Evolutionary conservation across 2,329 filamentous ascomycete genomes (phyloP).

Genomic region (Colletotrichum navitas): DNA sequence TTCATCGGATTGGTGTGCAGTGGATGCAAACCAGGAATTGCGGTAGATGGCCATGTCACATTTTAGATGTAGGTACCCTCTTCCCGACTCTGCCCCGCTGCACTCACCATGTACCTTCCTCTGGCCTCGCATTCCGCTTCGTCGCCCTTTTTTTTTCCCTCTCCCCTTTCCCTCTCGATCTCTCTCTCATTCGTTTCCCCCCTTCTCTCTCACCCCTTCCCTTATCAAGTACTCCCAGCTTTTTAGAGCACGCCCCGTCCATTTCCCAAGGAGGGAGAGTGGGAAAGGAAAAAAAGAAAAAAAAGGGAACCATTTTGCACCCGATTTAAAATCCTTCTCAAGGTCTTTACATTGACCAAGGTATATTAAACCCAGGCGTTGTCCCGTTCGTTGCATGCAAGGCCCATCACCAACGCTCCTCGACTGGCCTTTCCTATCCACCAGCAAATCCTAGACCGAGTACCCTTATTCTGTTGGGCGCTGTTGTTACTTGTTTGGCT

Average conservation of each 20-base stretch:
- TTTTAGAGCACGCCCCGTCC: slow-evolving; percentile 20
- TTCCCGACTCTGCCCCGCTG: slow-evolving; percentile 33
- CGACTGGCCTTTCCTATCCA: slow-evolving; percentile 2
- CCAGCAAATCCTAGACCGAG: slow-evolving; percentile 12
- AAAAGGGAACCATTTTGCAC: slow-evolving; percentile 25
- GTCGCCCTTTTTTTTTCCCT: neutral
- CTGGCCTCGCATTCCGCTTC: slow-evolving; percentile 36
- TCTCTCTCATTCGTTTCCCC: neutral
- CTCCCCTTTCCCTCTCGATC: neutral
- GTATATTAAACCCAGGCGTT: slow-evolving; percentile 38
- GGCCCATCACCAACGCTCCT: slow-evolving; percentile 6
- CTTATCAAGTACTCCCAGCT: slow-evolving; percentile 28
- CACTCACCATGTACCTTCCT: slow-evolving; percentile 34
- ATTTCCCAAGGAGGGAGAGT: slow-evolving; percentile 14
- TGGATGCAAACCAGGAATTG: slow-evolving; percentile 29
- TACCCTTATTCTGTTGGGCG: slow-evolving; percentile 37
- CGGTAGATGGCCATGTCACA: slow-evolving; percentile 23
- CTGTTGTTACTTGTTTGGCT: slow-evolving; percentile 39
- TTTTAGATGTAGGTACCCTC: slow-evolving; percentile 37
- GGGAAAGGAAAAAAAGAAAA: neutral
- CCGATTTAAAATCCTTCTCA: neutral
- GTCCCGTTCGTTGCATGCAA: slow-evolving; percentile 24
- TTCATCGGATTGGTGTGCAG: slow-evolving; percentile 33
- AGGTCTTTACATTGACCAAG: slow-evolving; percentile 22
- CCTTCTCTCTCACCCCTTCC: slow-evolving; percentile 13